Conservation (phyloP, 148 eudicot species). For the Camellia lanceoleosa region DNA sequence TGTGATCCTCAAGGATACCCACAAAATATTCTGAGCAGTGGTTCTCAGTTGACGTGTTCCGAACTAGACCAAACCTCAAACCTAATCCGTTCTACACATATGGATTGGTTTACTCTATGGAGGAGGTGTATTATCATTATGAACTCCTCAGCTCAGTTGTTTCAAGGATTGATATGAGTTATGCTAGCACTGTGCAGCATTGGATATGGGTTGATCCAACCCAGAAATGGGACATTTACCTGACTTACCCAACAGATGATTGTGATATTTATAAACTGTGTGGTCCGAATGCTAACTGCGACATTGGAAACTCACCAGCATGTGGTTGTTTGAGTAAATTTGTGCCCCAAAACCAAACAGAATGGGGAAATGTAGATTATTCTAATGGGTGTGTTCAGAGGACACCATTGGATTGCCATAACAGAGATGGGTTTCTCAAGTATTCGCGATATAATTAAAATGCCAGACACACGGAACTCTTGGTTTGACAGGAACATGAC, state of each 20-base stretch:
- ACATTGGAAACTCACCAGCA: constrained; percentile 2
- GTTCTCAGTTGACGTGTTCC: not conserved
- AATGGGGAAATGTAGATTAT: constrained; percentile 22
- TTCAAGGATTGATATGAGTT: not conserved
- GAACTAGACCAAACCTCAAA: not conserved
- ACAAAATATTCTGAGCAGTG: not conserved
- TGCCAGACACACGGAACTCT: constrained; percentile 26
- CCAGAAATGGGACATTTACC: not conserved
- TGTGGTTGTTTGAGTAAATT: constrained; percentile 27
- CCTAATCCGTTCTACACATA: not conserved
- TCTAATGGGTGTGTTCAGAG: constrained; percentile 25
- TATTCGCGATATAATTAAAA: constrained; percentile 3
- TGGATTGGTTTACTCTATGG: not conserved
- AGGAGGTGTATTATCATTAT: not conserved
- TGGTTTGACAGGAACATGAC: constrained; percentile 21
- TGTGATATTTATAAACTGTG: not conserved
- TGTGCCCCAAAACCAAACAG: constrained; percentile 10
- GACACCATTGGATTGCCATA: constrained; percentile 6
- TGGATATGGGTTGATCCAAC: constrained; percentile 1
- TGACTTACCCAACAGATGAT: not conserved
- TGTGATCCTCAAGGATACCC: not conserved
- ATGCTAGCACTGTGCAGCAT: not conserved
- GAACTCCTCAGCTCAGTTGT: not conserved
- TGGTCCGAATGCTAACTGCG: constrained; percentile 15
- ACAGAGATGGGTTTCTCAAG: constrained; percentile 9